phyloP scores from a whole-genome alignment of 1,139 yeast species.

The Candida labiduridarum region DNA sequence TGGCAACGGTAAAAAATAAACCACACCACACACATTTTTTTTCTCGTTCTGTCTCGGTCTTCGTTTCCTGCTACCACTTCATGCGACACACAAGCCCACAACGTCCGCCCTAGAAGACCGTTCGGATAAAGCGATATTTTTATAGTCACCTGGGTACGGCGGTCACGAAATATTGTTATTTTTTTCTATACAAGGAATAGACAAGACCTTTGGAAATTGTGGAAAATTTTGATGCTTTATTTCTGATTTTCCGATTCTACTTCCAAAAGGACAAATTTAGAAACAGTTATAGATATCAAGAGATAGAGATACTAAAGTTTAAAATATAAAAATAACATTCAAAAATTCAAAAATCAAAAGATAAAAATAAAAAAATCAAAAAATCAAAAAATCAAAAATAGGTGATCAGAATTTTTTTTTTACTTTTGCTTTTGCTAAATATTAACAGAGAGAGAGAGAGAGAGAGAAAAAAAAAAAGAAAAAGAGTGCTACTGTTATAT shows the following conservation, averaged over 20 bases:
- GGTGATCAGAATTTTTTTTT: not conserved
- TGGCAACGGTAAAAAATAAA: not conserved
- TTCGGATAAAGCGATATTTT: too few species aligned
- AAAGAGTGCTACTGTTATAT: not conserved
- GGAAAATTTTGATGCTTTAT: too few species aligned
- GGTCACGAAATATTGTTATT: too few species aligned
- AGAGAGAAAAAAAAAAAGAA: not conserved
- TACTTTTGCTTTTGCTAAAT: too few species aligned
- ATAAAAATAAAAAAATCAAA: not conserved
- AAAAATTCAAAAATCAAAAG: not conserved
- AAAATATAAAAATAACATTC: too few species aligned
- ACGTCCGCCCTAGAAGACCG: too few species aligned
- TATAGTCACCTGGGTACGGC: too few species aligned
- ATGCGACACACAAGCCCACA: too few species aligned
- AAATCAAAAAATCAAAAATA: not conserved
- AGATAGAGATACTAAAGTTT: not conserved
- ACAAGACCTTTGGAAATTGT: too few species aligned
- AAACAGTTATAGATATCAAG: not conserved
- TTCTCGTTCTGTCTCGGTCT: not conserved
- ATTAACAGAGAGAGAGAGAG: not conserved
- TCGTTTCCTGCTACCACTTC: not conserved
- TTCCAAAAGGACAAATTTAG: too few species aligned
- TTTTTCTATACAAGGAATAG: too few species aligned
- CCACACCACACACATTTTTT: not conserved
- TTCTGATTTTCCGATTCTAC: too few species aligned